Evolutionary conservation across 768 basidiomycete genomes (phyloP), one percentile per base, ranked within the genome.

Genomic region (Imleria badia): DNA sequence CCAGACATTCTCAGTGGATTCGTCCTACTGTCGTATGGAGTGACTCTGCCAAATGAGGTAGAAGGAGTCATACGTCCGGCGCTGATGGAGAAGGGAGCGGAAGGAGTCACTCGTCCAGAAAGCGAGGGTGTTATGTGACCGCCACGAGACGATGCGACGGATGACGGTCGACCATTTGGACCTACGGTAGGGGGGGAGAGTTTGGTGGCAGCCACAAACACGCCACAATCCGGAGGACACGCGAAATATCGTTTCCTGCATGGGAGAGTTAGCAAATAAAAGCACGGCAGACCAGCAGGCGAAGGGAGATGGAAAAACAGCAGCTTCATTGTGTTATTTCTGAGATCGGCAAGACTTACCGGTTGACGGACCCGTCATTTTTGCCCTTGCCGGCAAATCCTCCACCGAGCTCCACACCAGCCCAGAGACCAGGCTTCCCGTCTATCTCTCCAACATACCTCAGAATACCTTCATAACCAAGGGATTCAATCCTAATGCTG

Each of bases 321-420:
- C 19, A 30, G 15, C n/a, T 41, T 44, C 29, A 11, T 14, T 13
- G 22, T n/a, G 30, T 23, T 26, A 36, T 42, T 30, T 14, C 22
- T 23, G 40, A 45, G 40, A 53, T 14, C 8, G 10, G 14, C 1
- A 11, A 48, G 20, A 79, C 92, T 76, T 67, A 97, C 95, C 91
- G 92, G 58, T 77, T 80, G 6, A 96, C 94, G 42, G 84, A 82
- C 33, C 96, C 96, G 63, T 98, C 84, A 64, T 99, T 99, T 76
- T 98, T 99, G 1, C 96, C 96, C 69, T 89, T 91, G 19, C 96
- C 94, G 17, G 80, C 71, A 66, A 94, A 96, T 7, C 91, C 90
- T 34, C 86, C 87, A 61, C 82, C 76, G 20, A 99, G 78, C 72
- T 98, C 92, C 20, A 99, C 91, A 14, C 96, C 96, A 15, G 91